Conservation (phyloP, 1,139 yeast genomes). For the Scheffersomyces cryptocercus region DNA sequence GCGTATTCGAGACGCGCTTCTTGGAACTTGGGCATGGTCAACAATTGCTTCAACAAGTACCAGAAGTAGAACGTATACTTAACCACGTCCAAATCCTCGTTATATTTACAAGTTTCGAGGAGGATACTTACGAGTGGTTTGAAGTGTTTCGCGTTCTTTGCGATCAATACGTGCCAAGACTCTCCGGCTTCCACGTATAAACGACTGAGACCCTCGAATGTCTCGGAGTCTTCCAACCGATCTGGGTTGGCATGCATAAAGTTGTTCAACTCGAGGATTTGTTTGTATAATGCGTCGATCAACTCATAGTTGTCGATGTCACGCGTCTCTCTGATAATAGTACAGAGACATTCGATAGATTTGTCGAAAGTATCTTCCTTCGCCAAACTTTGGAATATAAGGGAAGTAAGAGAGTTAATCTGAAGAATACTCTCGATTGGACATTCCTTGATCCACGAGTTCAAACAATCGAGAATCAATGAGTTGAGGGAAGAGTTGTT, state of each 20-base stretch:
- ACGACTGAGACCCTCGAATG: slow-evolving; percentile 71
- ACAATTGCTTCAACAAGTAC: slow-evolving; percentile 78
- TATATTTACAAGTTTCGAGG: slow-evolving; percentile 59
- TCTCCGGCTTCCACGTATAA: slow-evolving; percentile 93
- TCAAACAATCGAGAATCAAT: slow-evolving; percentile 70
- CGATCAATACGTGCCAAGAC: slow-evolving; percentile 88
- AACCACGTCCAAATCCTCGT: slow-evolving; percentile 84
- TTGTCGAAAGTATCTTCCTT: slow-evolving; percentile 75
- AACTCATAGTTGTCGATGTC: slow-evolving; percentile 65
- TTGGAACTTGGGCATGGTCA: slow-evolving; percentile 61
- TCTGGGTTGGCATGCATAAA: slow-evolving; percentile 35
- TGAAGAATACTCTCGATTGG: slow-evolving; percentile 67
- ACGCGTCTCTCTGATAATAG: slow-evolving; percentile 78
- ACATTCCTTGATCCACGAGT: slow-evolving; percentile 88
- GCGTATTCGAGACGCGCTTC: slow-evolving; percentile 57
- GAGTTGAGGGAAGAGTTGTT: slow-evolving; percentile 13
- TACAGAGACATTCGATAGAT: slow-evolving; percentile 82
- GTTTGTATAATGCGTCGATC: slow-evolving; percentile 67
- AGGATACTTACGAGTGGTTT: slow-evolving; percentile 75
- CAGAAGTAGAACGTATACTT: slow-evolving; percentile 92
- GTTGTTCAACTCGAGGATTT: slow-evolving; percentile 61
- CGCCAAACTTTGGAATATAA: slow-evolving; percentile 68
- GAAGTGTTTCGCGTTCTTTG: slow-evolving; percentile 70
- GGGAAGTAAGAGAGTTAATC: slow-evolving; percentile 60
- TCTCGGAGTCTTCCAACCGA: slow-evolving; percentile 65